Conservation (phyloP, 2,329 filamentous ascomycete species). For the Diaporthe amygdali region DNA sequence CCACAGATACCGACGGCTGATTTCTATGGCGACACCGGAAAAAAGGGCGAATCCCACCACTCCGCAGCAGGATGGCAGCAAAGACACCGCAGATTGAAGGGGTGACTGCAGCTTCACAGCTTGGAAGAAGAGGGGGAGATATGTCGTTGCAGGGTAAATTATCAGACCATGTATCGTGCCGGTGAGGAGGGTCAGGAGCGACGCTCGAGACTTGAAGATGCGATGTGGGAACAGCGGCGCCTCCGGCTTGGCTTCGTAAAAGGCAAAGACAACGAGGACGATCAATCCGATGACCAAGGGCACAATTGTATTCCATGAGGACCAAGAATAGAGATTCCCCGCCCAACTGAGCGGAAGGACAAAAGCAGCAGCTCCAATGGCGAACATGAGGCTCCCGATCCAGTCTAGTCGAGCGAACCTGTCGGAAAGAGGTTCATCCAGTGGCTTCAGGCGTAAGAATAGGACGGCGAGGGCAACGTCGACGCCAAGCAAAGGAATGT, state of each 20-base stretch:
- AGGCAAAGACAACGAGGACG: constrained; percentile 33
- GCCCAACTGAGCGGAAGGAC: constrained; percentile 41
- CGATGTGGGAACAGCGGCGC: constrained; percentile 38
- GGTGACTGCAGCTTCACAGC: constrained; percentile 36
- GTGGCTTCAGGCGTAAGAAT: constrained; percentile 29
- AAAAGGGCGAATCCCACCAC: constrained; percentile 20
- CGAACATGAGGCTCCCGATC: constrained; percentile 26
- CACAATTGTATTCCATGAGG: constrained; percentile 38
- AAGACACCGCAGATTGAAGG: constrained; percentile 33
- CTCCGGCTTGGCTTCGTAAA: constrained; percentile 35
- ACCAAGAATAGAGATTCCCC: constrained; percentile 38
- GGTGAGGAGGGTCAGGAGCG: constrained; percentile 29
- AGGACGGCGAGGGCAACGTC: constrained; percentile 25
- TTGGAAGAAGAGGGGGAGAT: constrained; percentile 41
- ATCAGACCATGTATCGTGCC: constrained; percentile 38
- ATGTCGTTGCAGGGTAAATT: constrained; percentile 35
- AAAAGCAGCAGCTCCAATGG: constrained; percentile 34
- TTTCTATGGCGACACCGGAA: constrained; percentile 5
- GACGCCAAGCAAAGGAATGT: constrained; percentile 33
- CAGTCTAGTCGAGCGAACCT: constrained; percentile 37
- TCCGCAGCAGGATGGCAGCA: constrained; percentile 32
- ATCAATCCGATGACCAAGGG: constrained; percentile 36
- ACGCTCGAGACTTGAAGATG: constrained; percentile 35
- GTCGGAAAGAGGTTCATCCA: constrained; percentile 17
- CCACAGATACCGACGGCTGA: constrained; percentile 26